A percentile compares a stretch with the other conserved stretches of the same genome.
phyloP scores from a whole-genome alignment of 371 early-diverging fungal species.

The Mucor irregularis region DNA sequence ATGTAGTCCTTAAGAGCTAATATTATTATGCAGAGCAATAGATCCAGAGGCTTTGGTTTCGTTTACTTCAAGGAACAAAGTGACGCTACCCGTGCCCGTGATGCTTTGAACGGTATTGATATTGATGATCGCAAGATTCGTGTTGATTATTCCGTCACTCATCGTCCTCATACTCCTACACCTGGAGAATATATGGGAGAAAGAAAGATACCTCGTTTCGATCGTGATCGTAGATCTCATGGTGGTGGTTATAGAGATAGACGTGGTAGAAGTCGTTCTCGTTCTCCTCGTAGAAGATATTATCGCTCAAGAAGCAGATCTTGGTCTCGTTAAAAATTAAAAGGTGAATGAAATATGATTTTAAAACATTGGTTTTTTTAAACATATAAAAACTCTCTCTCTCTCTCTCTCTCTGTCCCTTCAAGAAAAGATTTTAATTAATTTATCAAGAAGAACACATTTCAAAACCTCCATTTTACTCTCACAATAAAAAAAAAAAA shows the following conservation, averaged over 20 bases:
- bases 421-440: neutral
- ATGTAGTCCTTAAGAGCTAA: no score
- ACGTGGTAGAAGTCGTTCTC: slow-evolving; percentile 33
- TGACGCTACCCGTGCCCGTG: slow-evolving; percentile 78
- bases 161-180: slow-evolving; percentile 65
- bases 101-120: slow-evolving; percentile 50
- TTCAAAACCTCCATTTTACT: neutral
- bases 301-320: slow-evolving; percentile 42
- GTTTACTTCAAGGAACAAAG: slow-evolving; percentile 83
- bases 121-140: slow-evolving; percentile 78
- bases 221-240: slow-evolving; percentile 22
- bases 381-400: neutral
- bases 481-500: neutral
- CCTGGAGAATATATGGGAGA: slow-evolving; percentile 76
- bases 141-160: slow-evolving; percentile 77
- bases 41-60: slow-evolving; percentile 82
- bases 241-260: slow-evolving; percentile 12
- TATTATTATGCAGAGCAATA: slow-evolving; percentile 23
- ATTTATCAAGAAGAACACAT: no score
- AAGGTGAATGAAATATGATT: neutral
- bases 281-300: slow-evolving; percentile 35
- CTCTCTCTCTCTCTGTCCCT: no score
- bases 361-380: neutral
- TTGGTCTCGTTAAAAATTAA: slow-evolving; percentile 36
- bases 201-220: slow-evolving; percentile 21